Conservation (phyloP, 768 basidiomycete genomes). For the Lyophyllum semitale region DNA sequence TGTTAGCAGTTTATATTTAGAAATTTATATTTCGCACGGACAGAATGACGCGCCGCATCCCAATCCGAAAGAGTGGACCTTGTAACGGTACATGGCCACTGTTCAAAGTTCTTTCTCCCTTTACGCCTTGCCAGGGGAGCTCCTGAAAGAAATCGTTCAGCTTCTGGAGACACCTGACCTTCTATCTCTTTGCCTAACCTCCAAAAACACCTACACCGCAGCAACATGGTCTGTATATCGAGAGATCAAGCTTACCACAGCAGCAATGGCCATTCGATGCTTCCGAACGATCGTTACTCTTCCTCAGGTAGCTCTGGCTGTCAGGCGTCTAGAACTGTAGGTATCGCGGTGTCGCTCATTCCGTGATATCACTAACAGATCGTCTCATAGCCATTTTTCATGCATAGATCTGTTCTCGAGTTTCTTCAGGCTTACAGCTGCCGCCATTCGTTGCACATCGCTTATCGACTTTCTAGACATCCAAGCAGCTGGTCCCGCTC, state of each 20-base stretch:
- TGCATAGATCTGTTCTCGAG: not conserved
- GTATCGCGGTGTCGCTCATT: too few relatives aligned
- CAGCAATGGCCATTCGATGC: not conserved
- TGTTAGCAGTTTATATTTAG: too few relatives aligned
- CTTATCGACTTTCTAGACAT: not conserved
- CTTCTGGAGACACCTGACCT: not conserved
- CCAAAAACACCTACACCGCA: not conserved
- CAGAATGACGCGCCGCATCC: too few relatives aligned
- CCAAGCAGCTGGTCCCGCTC: not conserved
- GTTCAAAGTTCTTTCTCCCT: not conserved
- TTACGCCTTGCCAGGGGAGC: not conserved
- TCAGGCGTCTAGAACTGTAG: not conserved
- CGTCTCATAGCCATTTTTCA: not conserved
- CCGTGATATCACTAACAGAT: not conserved
- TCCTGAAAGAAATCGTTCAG: not conserved
- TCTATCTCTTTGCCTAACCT: not conserved
- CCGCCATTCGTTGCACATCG: not conserved
- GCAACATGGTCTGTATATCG: not conserved
- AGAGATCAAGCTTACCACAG: not conserved
- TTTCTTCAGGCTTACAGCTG: not conserved
- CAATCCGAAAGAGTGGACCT: too few relatives aligned
- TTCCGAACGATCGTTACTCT: not conserved
- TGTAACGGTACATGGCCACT: too few relatives aligned
- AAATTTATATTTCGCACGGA: too few relatives aligned
- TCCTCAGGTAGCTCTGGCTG: not conserved